Base-by-base conservation (phyloP, 306 rosid species). In the Hippophae gyantsensis region DNA sequence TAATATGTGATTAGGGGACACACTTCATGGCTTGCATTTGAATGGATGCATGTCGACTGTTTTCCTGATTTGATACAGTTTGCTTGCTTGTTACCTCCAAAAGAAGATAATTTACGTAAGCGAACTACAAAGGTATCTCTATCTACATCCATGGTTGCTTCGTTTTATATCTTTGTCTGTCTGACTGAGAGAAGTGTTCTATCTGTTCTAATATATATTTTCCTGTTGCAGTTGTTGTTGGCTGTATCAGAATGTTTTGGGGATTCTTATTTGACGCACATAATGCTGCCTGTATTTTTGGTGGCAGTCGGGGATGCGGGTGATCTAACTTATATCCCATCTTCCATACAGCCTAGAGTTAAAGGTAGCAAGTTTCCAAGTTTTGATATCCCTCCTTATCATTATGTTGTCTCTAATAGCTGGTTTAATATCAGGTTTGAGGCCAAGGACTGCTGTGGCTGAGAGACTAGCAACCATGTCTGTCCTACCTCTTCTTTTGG, bases 1-100 rank as follows among this genome's bases (percentile, higher is more conserved):
- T 76, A 64, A 50, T 60, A 61, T 67, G 59, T 79, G 44, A 54
- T 44, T 72, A 92, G 99, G 84, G 96, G 83, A 57, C 78, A 74
- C 78, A 76, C 80, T 59, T 87, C 76, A 69, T 88, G 94, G 95
- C 81, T 77, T 76, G 80, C 84, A 60, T 85, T 92, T 78, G 99
- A 92, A 74, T 92, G 99, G 96, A 73, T 92, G 73, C 99, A 92
- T 77, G 76, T 62, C 45, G 86, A 85, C 52, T 92, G 99, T 81
- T 78, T 92, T 73, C 93, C 99, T 62, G 81, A 76, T 73, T 80
- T 92, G 78, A 82, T 92, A 55, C 82, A 82, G 69, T 77, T 92
- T 61, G 87, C 90, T 49, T 83, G 95, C 80, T 75, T 82, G 66
- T 79, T 92, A 65, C 92, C 95, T 60, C 96, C 86, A 42, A 92